A percentile compares a stretch with the other conserved stretches of the same genome.
These are phyloP conservation scores for Plasmodium yoelii DNA, from an alignment of 169 alveolate genomes.

Conservation along the genomic window DNA sequence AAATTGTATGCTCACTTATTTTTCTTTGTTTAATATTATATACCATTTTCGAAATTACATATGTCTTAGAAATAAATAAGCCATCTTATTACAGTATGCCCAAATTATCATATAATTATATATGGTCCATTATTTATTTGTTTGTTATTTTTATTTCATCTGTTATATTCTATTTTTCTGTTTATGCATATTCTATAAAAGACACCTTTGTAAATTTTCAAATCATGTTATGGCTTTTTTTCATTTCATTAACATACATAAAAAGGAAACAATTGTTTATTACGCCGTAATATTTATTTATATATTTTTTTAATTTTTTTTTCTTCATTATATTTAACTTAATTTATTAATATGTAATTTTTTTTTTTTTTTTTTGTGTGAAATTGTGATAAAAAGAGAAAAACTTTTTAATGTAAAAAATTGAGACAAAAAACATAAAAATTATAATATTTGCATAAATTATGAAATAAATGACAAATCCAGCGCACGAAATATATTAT, in stretches of 20 bases:
- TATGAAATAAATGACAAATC: background rate
- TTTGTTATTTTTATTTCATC: conserved; percentile 70
- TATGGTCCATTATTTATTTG: conserved; percentile 68
- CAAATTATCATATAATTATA: conserved; percentile 40
- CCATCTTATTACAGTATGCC: conserved; percentile 43
- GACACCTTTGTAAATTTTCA: conserved; percentile 65
- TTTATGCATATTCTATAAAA: conserved; percentile 56
- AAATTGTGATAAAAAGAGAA: background rate
- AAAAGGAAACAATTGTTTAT: conserved; percentile 67
- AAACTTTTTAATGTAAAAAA: background rate
- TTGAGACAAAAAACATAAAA: conserved; percentile 9
- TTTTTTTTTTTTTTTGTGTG: conserved; percentile 32
- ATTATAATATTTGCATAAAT: background rate
- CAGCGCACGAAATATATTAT: no score
- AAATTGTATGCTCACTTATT: conserved; percentile 60
- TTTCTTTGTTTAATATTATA: conserved; percentile 66
- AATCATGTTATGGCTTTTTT: conserved; percentile 60
- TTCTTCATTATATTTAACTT: background rate
- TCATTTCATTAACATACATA: conserved; percentile 46
- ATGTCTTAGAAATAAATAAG: conserved; percentile 67
- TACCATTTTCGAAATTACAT: conserved; percentile 70
- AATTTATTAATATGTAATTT: background rate
- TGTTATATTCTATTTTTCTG: conserved; percentile 66
- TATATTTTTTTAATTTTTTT: background rate
- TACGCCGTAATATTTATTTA: conserved; percentile 16